Evolutionary conservation across 2,329 filamentous ascomycete genomes (phyloP).

Genomic region (Colletotrichum godetiae): DNA sequence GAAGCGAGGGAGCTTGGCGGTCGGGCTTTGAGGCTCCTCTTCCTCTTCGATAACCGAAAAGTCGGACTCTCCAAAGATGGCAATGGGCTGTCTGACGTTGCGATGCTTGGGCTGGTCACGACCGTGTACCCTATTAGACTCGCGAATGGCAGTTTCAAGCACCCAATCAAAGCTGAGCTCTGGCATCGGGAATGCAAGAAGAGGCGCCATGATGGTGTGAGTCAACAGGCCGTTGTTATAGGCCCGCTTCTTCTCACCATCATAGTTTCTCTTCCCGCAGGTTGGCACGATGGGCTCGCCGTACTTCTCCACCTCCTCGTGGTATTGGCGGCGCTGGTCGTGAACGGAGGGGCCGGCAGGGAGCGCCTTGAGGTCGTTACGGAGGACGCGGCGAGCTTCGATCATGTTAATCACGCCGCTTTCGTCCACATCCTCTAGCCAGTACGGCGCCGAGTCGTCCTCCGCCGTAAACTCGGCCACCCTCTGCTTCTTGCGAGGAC

Average conservation of each 20-base stretch:
- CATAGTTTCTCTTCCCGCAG: constrained; percentile 16
- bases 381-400: constrained; percentile 24
- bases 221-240: constrained; percentile 28
- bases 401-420: constrained; percentile 10
- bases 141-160: constrained; percentile 18
- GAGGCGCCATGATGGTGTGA: constrained; percentile 19
- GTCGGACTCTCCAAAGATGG: constrained; percentile 25
- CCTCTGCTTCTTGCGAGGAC: constrained; percentile 26
- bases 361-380: constrained; percentile 15
- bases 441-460: constrained; percentile 3
- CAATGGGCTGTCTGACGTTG: constrained; percentile 28
- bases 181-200: constrained; percentile 25
- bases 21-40: constrained; percentile 30
- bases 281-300: not conserved
- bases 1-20: constrained; percentile 22
- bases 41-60: constrained; percentile 29
- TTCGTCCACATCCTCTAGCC: constrained; percentile 20
- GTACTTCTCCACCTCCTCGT: constrained; percentile 16
- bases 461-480: not conserved
- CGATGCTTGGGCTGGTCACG: not conserved
- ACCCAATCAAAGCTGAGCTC: constrained; percentile 31
- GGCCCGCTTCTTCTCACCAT: constrained; percentile 22
- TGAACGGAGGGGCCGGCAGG: constrained; percentile 13
- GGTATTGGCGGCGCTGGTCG: constrained; percentile 16
- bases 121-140: constrained; percentile 19